Percentiles rank a stretch among this genome's conserved stretches.
Evolutionary conservation across 805 yeast genomes (phyloP).

Genomic region (Cyberlindnera subsufficiens): DNA sequence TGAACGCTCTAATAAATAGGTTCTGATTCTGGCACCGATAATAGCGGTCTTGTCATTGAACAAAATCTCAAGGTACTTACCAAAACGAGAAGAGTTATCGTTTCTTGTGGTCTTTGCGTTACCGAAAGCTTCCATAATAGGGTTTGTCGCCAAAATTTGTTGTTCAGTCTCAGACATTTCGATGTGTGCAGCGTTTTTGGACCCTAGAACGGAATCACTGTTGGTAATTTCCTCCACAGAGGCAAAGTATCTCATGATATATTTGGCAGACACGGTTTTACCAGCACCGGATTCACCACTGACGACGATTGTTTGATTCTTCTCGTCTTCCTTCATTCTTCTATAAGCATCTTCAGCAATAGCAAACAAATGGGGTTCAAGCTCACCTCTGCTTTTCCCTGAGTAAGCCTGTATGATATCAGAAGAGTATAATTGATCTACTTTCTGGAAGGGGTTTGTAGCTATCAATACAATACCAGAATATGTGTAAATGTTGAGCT

Average conservation of each 20-base stretch:
- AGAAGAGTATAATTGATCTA: constrained; percentile 84
- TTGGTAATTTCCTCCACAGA: constrained; percentile 62
- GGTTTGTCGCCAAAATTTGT: constrained; percentile 93
- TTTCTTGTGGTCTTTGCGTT: constrained; percentile 97
- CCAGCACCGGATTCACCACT: constrained; percentile 99
- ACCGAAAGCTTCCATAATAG: constrained; percentile 97
- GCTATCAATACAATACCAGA: constrained; percentile 97
- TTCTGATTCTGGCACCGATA: constrained; percentile 91
- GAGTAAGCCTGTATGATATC: constrained; percentile 94
- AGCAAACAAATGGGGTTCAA: constrained; percentile 95
- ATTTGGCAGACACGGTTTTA: constrained; percentile 94
- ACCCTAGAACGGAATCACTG: constrained; percentile 29
- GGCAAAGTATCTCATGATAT: constrained; percentile 96
- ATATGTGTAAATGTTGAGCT: constrained; percentile 87
- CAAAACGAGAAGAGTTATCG: constrained; percentile 96
- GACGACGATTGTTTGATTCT: constrained; percentile 93
- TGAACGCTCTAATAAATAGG: constrained; percentile 88
- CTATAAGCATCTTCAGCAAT: constrained; percentile 97
- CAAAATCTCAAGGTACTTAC: constrained; percentile 88
- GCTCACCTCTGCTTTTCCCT: constrained; percentile 87
- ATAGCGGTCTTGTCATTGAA: constrained; percentile 72
- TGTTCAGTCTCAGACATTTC: constrained; percentile 90
- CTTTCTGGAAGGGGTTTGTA: constrained; percentile 89
- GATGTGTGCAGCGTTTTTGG: constrained; percentile 34
- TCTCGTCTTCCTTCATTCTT: constrained; percentile 80